Conservation (phyloP, 768 basidiomycete genomes). For the Rhodosporidiobolus sp. region DNA sequence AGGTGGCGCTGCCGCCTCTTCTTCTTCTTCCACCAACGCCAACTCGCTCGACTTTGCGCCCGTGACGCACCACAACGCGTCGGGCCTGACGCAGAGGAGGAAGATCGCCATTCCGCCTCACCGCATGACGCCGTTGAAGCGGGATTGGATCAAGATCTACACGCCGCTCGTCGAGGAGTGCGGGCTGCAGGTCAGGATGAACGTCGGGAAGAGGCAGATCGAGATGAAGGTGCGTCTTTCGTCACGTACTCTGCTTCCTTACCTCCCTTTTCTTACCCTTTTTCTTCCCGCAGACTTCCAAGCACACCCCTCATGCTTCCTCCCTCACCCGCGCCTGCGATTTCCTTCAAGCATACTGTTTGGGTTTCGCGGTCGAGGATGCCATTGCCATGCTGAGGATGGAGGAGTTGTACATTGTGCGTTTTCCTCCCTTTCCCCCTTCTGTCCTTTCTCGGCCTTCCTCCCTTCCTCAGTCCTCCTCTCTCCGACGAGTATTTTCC, state of each 20-base stretch:
- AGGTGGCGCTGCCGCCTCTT: neutral
- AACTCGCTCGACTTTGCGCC: constrained; percentile 60
- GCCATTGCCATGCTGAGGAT: constrained; percentile 89
- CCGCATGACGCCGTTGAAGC: constrained; percentile 93
- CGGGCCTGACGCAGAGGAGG: constrained; percentile 64
- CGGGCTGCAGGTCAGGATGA: constrained; percentile 95
- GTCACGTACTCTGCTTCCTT: neutral
- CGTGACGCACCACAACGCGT: constrained; percentile 24
- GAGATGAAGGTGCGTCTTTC: constrained; percentile 75
- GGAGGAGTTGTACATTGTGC: constrained; percentile 93
- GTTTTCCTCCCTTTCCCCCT: neutral
- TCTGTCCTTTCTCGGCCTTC: too few relatives aligned
- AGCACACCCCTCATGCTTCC: constrained; percentile 54
- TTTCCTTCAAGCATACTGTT: constrained; percentile 88
- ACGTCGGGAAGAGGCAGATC: constrained; percentile 78
- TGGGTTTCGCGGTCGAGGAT: constrained; percentile 97
- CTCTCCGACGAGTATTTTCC: neutral
- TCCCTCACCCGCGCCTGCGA: constrained; percentile 95
- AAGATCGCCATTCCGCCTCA: constrained; percentile 91
- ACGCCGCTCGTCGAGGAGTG: constrained; percentile 92
- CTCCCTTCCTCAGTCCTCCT: neutral
- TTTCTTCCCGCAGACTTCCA: constrained; percentile 65
- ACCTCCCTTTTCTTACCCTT: neutral
- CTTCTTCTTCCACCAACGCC: constrained; percentile 55
- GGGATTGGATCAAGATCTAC: constrained; percentile 93